Percentiles rank a stretch among this genome's conserved stretches.
Evolutionary conservation across 768 basidiomycete species (phyloP).

Genomic region (Candolleomyces eurysporus): DNA sequence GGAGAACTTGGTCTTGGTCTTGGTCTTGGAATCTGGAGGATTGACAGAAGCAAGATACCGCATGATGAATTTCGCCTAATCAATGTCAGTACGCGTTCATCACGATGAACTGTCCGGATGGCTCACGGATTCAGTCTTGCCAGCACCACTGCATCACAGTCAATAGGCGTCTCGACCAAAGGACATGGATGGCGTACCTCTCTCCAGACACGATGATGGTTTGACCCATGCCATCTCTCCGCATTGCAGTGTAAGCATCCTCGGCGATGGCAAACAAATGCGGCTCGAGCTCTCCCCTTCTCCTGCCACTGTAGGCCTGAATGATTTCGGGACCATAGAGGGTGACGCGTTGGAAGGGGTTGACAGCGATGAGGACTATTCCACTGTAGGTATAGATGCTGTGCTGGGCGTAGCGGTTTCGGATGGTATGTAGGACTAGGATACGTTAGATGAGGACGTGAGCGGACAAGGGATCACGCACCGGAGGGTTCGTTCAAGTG

Average conservation of each 20-base stretch:
- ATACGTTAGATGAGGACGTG: constrained; percentile 2
- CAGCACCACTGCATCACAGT: constrained; percentile 77
- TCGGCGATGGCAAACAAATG: constrained; percentile 99
- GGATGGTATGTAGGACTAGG: constrained; percentile 92
- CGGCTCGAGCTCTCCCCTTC: constrained; percentile 93
- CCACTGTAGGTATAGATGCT: constrained; percentile 99
- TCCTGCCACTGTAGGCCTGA: constrained; percentile 90
- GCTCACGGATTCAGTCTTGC: constrained; percentile 94
- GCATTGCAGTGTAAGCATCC: constrained; percentile 98
- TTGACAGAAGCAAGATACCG: constrained; percentile 98
- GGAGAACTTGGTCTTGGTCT: constrained; percentile 67
- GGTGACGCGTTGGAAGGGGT: constrained; percentile 96
- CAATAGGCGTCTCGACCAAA: constrained; percentile 10
- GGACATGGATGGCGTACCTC: constrained; percentile 54
- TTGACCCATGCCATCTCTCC: constrained; percentile 89
- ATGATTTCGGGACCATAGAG: constrained; percentile 97
- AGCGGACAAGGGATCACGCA: constrained; percentile 30
- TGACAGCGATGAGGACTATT: constrained; percentile 97
- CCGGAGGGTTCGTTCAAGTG: constrained; percentile 98
- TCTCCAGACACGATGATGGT: constrained; percentile 99
- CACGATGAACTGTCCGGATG: background rate
- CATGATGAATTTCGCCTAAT: constrained; percentile 96
- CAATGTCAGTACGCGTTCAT: background rate
- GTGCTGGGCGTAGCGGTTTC: constrained; percentile 94
- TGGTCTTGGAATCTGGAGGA: constrained; percentile 62